Evolutionary conservation across 2,329 filamentous ascomycete genomes (phyloP), one percentile per base, ranked within the genome.

Genomic region (Ambrosiella beaveri): DNA sequence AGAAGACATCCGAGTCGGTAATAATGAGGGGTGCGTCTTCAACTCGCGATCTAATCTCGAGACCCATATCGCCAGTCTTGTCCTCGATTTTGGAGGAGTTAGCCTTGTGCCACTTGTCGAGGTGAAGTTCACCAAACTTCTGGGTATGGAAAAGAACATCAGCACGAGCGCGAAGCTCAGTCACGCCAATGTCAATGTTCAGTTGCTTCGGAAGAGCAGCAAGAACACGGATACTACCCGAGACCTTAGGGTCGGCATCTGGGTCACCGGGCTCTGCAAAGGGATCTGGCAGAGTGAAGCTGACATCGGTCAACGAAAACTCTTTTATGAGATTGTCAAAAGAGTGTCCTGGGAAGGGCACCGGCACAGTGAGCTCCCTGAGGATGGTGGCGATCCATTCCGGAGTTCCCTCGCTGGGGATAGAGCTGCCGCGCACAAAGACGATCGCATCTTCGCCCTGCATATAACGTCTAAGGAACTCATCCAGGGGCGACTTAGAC

Each of bases 301-400:
- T 82, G 45, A 94, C 88, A 66, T 96, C 80, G 1, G 82, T 81
- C 63, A 97, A 73, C 19, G 88, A 86, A 67, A 97, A 96, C 64
- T 93, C 91, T 64, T 84, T 85, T 66, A 98, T 85, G 13, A 95
- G 72, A 63, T 86, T 82, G 63, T 89, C 88, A 64, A 96, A 84
- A 0, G 83, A 83, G 60, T 83, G 81, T 4, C 88, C 88, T 0
- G 88, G 87, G 62, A 97, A 86, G 5, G 88, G 85, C 6, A 97
- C 74, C 2, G 90, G 89, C 0, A 97, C 76, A 0, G 84, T 90
- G 56, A 97, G 79, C 63, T 86, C 88, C 51, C 83, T 82, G 41
- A 97, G 73, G 19, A 98, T 76, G 56, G 90, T 81, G 12, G 79
- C 78, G 53, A 96, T 78, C 93, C 93, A 98, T 51, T 75, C 74